Conservation (phyloP, 768 basidiomycete genomes). For the Pleurotus tuoliensis region DNA sequence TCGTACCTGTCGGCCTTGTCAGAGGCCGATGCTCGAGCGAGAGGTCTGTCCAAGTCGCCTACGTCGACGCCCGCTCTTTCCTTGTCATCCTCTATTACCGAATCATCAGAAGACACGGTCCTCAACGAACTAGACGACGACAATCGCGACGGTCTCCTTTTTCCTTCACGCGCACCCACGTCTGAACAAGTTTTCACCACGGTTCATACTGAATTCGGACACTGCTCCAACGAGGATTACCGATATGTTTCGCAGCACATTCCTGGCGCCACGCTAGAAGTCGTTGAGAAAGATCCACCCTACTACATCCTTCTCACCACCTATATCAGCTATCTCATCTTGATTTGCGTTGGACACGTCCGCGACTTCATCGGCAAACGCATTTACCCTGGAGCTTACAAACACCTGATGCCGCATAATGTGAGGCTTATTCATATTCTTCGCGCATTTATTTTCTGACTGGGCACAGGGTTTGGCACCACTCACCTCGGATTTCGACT, state of each 20-base stretch:
- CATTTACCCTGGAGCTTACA: conserved; percentile 62
- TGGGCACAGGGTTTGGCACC: conserved; percentile 86
- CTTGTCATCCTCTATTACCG: conserved; percentile 67
- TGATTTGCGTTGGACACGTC: conserved; percentile 88
- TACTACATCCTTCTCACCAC: conserved; percentile 91
- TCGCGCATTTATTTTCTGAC: conserved; percentile 8
- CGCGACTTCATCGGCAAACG: conserved; percentile 95
- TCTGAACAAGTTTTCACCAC: conserved; percentile 77
- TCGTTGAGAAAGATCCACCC: conserved; percentile 75
- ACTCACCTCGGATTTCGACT: conserved; percentile 97
- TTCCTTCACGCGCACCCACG: conserved; percentile 67
- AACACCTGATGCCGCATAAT: conserved; percentile 77
- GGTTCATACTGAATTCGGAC: conserved; percentile 89
- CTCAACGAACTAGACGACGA: conserved; percentile 47
- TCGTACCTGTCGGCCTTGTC: conserved; percentile 61
- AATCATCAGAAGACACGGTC: conserved; percentile 64
- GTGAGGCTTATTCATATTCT: conserved; percentile 45
- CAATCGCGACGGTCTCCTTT: conserved; percentile 51
- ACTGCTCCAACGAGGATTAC: conserved; percentile 75
- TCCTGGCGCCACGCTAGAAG: conserved; percentile 41
- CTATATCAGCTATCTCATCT: conserved; percentile 89
- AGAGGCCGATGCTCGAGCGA: conserved; percentile 65
- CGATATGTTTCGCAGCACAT: conserved; percentile 66
- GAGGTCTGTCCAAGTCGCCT: conserved; percentile 37
- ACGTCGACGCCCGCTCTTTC: conserved; percentile 71